Percentiles rank a stretch among this genome's conserved stretches.
Evolutionary conservation across 129 eudicot species (phyloP).

Genomic region (Escallonia herrerae): DNA sequence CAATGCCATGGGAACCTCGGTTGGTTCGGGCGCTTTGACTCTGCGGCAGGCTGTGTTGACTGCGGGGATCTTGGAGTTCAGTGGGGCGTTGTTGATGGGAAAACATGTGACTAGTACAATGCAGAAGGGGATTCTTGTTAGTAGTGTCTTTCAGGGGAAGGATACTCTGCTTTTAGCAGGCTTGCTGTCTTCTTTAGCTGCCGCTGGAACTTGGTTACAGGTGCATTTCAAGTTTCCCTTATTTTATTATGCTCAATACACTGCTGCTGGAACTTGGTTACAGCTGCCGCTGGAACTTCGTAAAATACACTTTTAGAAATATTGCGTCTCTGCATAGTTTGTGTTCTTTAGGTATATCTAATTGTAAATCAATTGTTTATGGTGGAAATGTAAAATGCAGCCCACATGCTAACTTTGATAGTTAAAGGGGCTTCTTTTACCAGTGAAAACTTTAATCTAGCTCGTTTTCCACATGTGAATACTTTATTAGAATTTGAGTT

Average conservation of each 20-base stretch:
- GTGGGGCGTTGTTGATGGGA: slow-evolving; percentile 95
- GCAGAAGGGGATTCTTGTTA: slow-evolving; percentile 97
- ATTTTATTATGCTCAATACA: neutral
- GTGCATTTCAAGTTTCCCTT: slow-evolving; percentile 21
- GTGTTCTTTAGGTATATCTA: no score
- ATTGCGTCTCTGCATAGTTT: no score
- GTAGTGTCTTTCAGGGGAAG: slow-evolving; percentile 88
- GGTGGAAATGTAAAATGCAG: no score
- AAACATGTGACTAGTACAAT: slow-evolving; percentile 86
- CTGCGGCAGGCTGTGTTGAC: slow-evolving; percentile 88
- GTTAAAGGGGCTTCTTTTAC: no score
- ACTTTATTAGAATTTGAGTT: no score
- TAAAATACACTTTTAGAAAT: no score
- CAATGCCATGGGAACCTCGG: slow-evolving; percentile 99
- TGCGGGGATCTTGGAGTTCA: slow-evolving; percentile 87
- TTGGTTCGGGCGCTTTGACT: slow-evolving; percentile 89
- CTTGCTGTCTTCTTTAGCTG: slow-evolving; percentile 79
- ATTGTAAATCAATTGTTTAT: no score
- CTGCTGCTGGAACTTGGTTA: no score
- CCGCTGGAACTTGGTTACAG: slow-evolving; percentile 99
- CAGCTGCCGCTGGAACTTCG: no score
- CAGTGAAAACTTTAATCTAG: neutral
- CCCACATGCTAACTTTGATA: no score
- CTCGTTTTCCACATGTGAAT: neutral
- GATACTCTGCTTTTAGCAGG: slow-evolving; percentile 92